Base-by-base conservation (phyloP, 768 basidiomycete species). In the Tubosaeta sp. region DNA sequence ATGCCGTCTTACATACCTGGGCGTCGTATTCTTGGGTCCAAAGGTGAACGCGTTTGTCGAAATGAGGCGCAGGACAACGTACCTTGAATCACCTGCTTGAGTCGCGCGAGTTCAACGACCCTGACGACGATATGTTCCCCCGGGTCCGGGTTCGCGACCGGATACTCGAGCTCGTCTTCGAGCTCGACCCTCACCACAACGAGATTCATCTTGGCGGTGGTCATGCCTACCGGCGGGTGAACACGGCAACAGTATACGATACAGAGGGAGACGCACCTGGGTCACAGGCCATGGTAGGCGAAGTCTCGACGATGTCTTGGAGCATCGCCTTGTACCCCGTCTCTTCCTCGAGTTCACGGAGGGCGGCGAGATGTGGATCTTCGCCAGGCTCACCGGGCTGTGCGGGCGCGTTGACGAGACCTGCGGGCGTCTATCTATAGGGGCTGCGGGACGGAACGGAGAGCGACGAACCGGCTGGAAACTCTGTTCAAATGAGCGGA, bases 311-410 rank as follows among this genome's bases (percentile, higher is more conserved):
- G 27, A 94, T 74, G 44, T 74, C 66, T 10, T 70, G 50, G 41
- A 62, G 57, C 45, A 78, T 72, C 3, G 86, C 87, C 46, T 77
- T 82, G 69, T 82, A 95, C 5, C 94, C 94, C 3, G 94, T 96
- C 68, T 98, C 95, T 70, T 98, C 95, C 60, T 84, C 77, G 13
- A 98, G 78, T 66, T 98, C 95, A 19, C 95, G 81, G 32, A 93
- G 76, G 1, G 94, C 94, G 1, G 92, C 80, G 16, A 78, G 70
- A 67, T 87, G 89, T 0, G 90, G 76, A 1, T 85, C 82, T 73
- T 98, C 95, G 11, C 50, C 57, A 13, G 49, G 34, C 0, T 41
- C 58, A 2, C 44, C 38, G 5, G 6, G n/a, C 30, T 1, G 9
- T 12, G 49, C 41, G 0, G 83, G 82, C 52, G 86, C 83, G 64